Evolutionary conservation across 2,329 filamentous ascomycete species (phyloP).

Genomic region (Calycina herbarum): DNA sequence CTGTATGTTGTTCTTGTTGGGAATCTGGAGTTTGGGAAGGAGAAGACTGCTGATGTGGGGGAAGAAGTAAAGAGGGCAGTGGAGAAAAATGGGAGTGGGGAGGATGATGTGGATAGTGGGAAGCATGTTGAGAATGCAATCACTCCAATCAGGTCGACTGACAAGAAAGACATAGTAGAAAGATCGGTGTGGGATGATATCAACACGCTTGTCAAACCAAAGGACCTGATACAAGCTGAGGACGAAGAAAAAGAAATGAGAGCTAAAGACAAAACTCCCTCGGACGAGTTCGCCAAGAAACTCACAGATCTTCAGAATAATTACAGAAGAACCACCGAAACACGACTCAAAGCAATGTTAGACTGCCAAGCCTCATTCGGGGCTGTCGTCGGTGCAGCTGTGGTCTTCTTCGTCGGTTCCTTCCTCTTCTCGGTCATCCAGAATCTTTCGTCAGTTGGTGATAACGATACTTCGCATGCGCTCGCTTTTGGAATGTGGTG

Average conservation of each 20-base stretch:
- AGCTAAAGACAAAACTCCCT: background rate
- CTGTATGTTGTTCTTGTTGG: constrained; percentile 21
- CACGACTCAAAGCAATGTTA: constrained; percentile 14
- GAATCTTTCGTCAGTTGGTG: constrained; percentile 14
- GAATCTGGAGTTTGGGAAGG: constrained; percentile 15
- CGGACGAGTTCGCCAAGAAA: background rate
- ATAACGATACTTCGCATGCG: constrained; percentile 25
- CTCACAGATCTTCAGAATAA: background rate
- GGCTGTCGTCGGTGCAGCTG: constrained; percentile 24
- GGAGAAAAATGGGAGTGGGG: background rate
- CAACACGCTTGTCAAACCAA: background rate
- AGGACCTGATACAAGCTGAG: background rate
- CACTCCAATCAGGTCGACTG: background rate
- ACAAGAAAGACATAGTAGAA: background rate
- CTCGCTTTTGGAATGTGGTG: constrained; percentile 21
- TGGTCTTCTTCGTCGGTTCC: constrained; percentile 28
- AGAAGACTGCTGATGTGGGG: background rate
- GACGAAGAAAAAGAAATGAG: background rate
- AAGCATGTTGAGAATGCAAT: background rate
- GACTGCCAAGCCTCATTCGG: constrained; percentile 19
- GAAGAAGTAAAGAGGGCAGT: background rate
- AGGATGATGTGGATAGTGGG: background rate
- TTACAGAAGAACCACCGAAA: constrained; percentile 5
- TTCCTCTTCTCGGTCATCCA: constrained; percentile 23
- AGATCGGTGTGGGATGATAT: constrained; percentile 9